Evolutionary conservation across 768 basidiomycete species (phyloP).

Genomic region (Tephrocybe sp.): DNA sequence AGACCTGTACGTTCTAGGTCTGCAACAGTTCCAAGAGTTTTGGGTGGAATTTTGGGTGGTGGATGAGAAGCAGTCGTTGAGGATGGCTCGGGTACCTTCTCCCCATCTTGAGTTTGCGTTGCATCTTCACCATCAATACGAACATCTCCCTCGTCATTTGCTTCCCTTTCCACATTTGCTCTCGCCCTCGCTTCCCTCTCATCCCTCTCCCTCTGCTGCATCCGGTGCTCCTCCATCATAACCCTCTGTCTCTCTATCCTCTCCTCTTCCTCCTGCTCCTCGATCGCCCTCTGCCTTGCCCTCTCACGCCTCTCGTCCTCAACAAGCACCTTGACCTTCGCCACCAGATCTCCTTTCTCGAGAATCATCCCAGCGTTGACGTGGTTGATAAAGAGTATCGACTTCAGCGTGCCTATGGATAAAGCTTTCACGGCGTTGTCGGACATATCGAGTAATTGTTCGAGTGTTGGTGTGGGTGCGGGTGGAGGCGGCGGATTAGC

Average conservation of each 20-base stretch:
- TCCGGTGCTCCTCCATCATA: constrained; percentile 32
- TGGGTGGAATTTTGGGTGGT: constrained; percentile 24
- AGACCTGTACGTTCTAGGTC: constrained; percentile 69
- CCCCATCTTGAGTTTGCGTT: constrained; percentile 3
- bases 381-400: constrained; percentile 78
- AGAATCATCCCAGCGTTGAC: constrained; percentile 75
- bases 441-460: constrained; percentile 65
- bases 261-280: constrained; percentile 45
- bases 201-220: constrained; percentile 31
- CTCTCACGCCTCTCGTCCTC: constrained; percentile 62
- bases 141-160: neutral
- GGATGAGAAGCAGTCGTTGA: constrained; percentile 23
- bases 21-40: constrained; percentile 36
- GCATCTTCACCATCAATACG: constrained; percentile 11
- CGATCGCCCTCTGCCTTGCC: constrained; percentile 44
- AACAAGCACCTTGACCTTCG: constrained; percentile 61
- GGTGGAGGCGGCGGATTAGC: constrained; percentile 27
- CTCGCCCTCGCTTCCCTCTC: constrained; percentile 14
- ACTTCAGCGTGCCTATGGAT: constrained; percentile 73
- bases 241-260: constrained; percentile 36
- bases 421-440: constrained; percentile 56
- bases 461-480: constrained; percentile 57
- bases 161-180: constrained; percentile 11
- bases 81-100: neutral
- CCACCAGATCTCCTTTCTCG: constrained; percentile 87